These are phyloP conservation scores for Cenchrus fungigraminus DNA, from an alignment of 176 grass and related monocot genomes.

Conservation along the genomic window DNA sequence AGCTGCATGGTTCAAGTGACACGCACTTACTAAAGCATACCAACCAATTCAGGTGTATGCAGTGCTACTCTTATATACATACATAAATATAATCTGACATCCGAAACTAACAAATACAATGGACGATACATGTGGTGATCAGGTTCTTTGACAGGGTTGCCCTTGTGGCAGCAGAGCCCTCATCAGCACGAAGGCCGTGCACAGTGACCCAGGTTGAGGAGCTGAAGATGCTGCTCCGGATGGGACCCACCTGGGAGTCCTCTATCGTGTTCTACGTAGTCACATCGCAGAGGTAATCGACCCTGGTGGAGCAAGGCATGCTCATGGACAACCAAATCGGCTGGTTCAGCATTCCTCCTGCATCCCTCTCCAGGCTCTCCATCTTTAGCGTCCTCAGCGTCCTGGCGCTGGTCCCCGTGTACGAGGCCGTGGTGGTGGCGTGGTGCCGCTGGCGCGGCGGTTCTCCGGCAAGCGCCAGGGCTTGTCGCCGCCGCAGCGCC, in stretches of 20 bases:
- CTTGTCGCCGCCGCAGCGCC: conserved; percentile 40
- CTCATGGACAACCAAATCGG: conserved; percentile 40
- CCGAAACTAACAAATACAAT: too few relatives aligned
- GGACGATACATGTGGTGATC: background rate
- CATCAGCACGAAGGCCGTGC: conserved; percentile 37
- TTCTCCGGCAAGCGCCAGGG: conserved; percentile 38
- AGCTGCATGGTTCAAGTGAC: background rate
- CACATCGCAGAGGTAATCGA: conserved; percentile 12
- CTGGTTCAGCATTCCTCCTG: conserved; percentile 41
- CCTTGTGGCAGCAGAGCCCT: background rate
- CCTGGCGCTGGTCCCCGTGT: conserved; percentile 37
- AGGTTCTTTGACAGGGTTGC: conserved; percentile 64
- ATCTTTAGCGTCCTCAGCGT: conserved; percentile 10
- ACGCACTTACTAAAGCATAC: conserved; percentile 26
- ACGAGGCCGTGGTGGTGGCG: background rate
- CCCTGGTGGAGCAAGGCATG: conserved; percentile 55
- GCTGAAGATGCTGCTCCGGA: conserved; percentile 45
- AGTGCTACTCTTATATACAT: too few relatives aligned
- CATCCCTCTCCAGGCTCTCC: conserved; percentile 45
- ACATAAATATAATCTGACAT: too few relatives aligned
- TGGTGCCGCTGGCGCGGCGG: conserved; percentile 25
- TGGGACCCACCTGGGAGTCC: conserved; percentile 42
- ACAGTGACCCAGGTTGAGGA: conserved; percentile 63
- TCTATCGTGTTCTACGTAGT: conserved; percentile 23
- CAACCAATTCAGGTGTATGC: conserved; percentile 23